Evolutionary conservation across 257 asterid genomes (phyloP), one percentile per base, ranked within the genome.

Genomic region (Petrea volubilis): DNA sequence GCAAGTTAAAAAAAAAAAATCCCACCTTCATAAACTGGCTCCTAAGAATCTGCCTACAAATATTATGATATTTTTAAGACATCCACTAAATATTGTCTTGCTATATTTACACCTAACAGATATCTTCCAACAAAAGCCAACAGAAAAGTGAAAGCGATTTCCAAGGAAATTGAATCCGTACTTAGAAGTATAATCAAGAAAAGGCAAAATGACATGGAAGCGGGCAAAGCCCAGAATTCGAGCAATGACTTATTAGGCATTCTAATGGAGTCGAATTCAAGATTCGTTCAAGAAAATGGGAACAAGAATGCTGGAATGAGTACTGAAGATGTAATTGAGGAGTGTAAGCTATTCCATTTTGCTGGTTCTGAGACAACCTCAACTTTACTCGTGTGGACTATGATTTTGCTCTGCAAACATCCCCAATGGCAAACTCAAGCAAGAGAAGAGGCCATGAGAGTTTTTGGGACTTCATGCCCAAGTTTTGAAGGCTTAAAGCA

Each of bases 401-500:
- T 67, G 67, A 55, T 73, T 18, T 2, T 61, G 46, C 62, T 78
- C 24, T 14, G 75, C 74, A 56, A 68, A 33, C 72, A 79, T 55
- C 80, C 64, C 6, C 77, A 79, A n/a, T 82, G 82, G 87, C 87
- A 82, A 74, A 50, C 74, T 24, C 78, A 68, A 0, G 84, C 83
- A 0, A 71, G 83, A 44, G 79, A 79, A 17, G 87, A 83, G 41
- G 75, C 74, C 46, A 11, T 21, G 13, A 38, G 33, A 20, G 66
- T 74, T 23, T 58, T 83, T 13, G 77, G 79, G 11, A 25, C 53
- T 8, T 23, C 27, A 0, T 46, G 63, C 1, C 81, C 85, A n/a
- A 65, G 50, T 60, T 44, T 21, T 23, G 81, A 80, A 2, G 74
- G 68, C 40, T 11, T 79, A 13, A 77, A 73, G 38, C 83, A 41